A percentile compares a stretch with the other conserved stretches of the same genome.
phyloP scores from a whole-genome alignment of 2,329 filamentous ascomycete species.

The Pseudomassariella vexata region DNA sequence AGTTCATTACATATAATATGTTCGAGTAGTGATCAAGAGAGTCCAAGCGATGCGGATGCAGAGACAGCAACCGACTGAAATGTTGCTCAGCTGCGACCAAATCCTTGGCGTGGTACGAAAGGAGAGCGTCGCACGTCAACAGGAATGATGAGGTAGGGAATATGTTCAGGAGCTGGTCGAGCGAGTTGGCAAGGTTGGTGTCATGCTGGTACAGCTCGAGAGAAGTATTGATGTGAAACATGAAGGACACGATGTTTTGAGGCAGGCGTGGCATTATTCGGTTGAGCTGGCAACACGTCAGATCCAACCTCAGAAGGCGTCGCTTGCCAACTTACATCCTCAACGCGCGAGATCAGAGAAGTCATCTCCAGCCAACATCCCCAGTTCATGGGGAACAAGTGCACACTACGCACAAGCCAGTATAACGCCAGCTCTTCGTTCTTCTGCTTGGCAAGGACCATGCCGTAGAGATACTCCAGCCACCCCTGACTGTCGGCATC shows the following conservation, averaged over 20 bases:
- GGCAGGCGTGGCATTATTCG: slow-evolving; percentile 68
- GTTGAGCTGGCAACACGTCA: slow-evolving; percentile 52
- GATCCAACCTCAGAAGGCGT: slow-evolving; percentile 6
- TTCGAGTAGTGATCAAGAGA: slow-evolving; percentile 95
- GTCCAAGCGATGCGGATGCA: slow-evolving; percentile 70
- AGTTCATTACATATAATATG: slow-evolving; percentile 88
- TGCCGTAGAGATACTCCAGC: slow-evolving; percentile 88
- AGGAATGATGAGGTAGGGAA: slow-evolving; percentile 88
- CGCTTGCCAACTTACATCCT: slow-evolving; percentile 59
- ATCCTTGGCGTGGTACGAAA: slow-evolving; percentile 87
- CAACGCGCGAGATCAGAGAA: slow-evolving; percentile 68
- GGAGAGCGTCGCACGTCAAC: slow-evolving; percentile 79
- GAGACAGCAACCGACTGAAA: slow-evolving; percentile 75
- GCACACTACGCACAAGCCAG: slow-evolving; percentile 83
- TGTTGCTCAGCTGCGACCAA: slow-evolving; percentile 62
- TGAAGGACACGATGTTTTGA: slow-evolving; percentile 85
- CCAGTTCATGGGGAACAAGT: slow-evolving; percentile 93
- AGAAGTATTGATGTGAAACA: slow-evolving; percentile 87
- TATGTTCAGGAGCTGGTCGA: slow-evolving; percentile 73
- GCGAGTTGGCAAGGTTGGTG: slow-evolving; percentile 64
- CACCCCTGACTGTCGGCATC: slow-evolving; percentile 73
- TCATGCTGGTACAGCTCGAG: slow-evolving; percentile 89
- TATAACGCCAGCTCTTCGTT: slow-evolving; percentile 80
- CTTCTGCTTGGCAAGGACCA: slow-evolving; percentile 84
- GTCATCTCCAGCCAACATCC: slow-evolving; percentile 93